Evolutionary conservation across 139 green algal genomes (phyloP).

Genomic region (Gonium pectorale): DNA sequence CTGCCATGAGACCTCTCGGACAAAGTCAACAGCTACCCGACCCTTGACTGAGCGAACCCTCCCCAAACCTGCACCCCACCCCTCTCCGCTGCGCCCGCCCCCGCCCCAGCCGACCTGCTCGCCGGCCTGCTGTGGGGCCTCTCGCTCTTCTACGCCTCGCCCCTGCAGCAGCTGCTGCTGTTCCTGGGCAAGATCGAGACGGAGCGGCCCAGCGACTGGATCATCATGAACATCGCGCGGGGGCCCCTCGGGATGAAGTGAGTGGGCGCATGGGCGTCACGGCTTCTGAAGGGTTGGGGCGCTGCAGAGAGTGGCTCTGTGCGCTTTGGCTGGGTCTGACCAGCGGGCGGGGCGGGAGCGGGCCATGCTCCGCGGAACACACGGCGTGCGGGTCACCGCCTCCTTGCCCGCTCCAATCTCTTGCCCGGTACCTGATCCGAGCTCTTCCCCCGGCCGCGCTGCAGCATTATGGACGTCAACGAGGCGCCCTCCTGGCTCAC

Average conservation of each 20-base stretch:
- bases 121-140: slow-evolving; percentile 68
- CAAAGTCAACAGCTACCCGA: not conserved
- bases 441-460: not conserved
- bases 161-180: slow-evolving; percentile 80
- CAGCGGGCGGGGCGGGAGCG: too few species aligned
- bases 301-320: too few species aligned
- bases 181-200: slow-evolving; percentile 84
- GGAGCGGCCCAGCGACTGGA: slow-evolving; percentile 79
- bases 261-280: not conserved
- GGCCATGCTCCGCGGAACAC: too few species aligned
- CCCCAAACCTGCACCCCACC: not conserved
- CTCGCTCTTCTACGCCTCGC: slow-evolving; percentile 70
- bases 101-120: slow-evolving; percentile 53
- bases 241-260: slow-evolving; percentile 19
- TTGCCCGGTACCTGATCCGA: too few species aligned
- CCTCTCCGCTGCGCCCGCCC: not conserved
- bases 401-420: too few species aligned
- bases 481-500: slow-evolving; percentile 48
- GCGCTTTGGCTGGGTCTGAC: too few species aligned
- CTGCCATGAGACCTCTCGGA: not conserved
- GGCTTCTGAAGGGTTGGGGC: too few species aligned
- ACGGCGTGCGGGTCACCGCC: too few species aligned
- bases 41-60: too few species aligned
- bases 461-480: slow-evolving; percentile 65
- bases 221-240: slow-evolving; percentile 37